Evolutionary conservation across 225 moss, liverwort and hornwort species (phyloP), one percentile per base, ranked within the genome.

Genomic region (Pseudisothecium myosuroides): DNA sequence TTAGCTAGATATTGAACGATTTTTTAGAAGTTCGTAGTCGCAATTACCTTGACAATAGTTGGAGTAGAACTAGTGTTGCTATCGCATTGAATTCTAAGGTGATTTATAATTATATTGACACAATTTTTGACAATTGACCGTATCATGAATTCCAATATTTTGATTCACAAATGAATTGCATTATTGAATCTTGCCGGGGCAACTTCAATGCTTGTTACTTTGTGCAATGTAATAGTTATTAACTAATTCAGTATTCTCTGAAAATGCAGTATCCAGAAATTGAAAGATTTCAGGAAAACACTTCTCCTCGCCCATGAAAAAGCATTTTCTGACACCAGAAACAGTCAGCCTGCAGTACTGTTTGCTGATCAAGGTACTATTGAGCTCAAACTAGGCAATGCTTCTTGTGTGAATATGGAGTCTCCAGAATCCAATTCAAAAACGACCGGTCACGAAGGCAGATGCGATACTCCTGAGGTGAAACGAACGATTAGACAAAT

Each of bases 231-330:
- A 68, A 13, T 16, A 68, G 11, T 54, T 27, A 61, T 8, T 55
- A 17, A 54, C 68, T 37, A 23, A 26, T 68, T 67, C n/a, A n/a
- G 37, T 82, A 23, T 71, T 43, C 22, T 43, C 28, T 82, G 86
- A 63, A 43, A 83, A 61, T 84, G 86, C 90, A 92, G 90, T 59
- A 50, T 90, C 39, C 87, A 86, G 27, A 80, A 75, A 52, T n/a
- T 92, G 83, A 88, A 68, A 49, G 90, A 90, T 36, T 92, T 90
- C 84, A 80, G 43, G 88, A 92, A 90, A 83, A 88, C 66, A 63
- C 92, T 92, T 72, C 86, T 92, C 8, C 80, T 86, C 8, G 92
- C 92, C 61, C 92, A 92, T 75, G 41, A 90, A 76, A 88, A 83
- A 84, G 92, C 92, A 18, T 90, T 86, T 43, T 66, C 49, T 76